phyloP scores from a whole-genome alignment of 352 stramenopile species.

The Pythium utonaiense region DNA sequence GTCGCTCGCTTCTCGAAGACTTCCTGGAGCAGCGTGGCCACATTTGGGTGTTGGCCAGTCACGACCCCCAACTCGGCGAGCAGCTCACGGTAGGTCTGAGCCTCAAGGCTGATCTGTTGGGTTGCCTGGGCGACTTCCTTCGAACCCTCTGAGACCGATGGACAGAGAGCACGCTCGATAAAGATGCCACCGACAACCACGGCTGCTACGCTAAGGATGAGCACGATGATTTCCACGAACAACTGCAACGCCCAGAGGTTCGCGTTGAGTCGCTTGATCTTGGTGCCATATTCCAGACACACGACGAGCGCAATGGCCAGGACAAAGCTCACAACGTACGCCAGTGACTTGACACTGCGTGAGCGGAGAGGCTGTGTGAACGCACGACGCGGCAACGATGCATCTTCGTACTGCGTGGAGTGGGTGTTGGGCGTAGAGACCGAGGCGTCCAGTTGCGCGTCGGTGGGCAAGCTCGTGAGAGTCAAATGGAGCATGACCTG shows the following conservation, averaged over 20 bases:
- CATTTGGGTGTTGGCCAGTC: conserved; percentile 10
- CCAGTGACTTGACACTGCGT: conserved; percentile 5
- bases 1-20: neutral
- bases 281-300: conserved; percentile 23
- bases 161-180: conserved; percentile 1
- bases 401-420: conserved; percentile 16
- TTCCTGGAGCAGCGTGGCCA: conserved; percentile 7
- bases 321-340: conserved; percentile 4
- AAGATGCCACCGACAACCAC: conserved; percentile 1
- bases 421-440: conserved; percentile 6
- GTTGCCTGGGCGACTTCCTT: neutral
- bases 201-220: conserved; percentile 1
- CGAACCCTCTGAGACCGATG: neutral
- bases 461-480: conserved; percentile 14
- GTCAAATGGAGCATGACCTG: conserved; percentile 27
- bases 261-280: conserved; percentile 15
- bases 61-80: conserved; percentile 7
- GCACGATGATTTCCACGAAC: conserved; percentile 15
- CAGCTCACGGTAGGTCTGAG: conserved; percentile 13
- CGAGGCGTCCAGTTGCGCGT: conserved; percentile 12
- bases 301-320: conserved; percentile 1
- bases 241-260: conserved; percentile 24
- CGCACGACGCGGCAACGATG: conserved; percentile 6
- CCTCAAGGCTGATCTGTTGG: neutral
- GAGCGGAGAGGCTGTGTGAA: conserved; percentile 21